phyloP scores from a whole-genome alignment of 2,329 filamentous ascomycete genomes.

The Purpureocillium takamizusanense region DNA sequence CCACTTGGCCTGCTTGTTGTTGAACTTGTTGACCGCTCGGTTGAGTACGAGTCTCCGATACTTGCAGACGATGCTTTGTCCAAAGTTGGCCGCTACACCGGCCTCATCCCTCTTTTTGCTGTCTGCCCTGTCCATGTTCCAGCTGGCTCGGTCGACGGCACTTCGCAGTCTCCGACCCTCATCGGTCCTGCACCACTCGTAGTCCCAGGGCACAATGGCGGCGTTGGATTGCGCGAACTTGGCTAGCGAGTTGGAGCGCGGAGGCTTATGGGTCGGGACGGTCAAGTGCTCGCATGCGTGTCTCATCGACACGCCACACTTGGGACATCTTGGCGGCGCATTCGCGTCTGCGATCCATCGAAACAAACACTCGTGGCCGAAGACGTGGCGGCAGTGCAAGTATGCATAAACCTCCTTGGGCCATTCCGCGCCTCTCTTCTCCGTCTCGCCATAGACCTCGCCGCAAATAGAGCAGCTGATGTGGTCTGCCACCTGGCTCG shows the following conservation, averaged over 20 bases:
- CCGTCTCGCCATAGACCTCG: neutral
- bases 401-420: slow-evolving; percentile 2
- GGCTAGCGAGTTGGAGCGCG: neutral
- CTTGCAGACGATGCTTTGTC: too few species aligned
- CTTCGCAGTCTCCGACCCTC: neutral
- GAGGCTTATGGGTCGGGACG: slow-evolving; percentile 1
- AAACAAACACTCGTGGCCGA: slow-evolving; percentile 14
- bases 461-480: slow-evolving; percentile 5
- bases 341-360: slow-evolving; percentile 1
- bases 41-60: too few species aligned
- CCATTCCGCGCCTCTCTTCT: too few species aligned
- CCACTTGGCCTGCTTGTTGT: too few species aligned
- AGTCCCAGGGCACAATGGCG: slow-evolving; percentile 8
- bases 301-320: slow-evolving; percentile 8
- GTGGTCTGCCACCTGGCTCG: neutral
- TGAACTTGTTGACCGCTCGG: too few species aligned
- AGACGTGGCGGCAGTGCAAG: slow-evolving; percentile 17
- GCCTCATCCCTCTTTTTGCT: neutral
- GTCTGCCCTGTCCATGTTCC: slow-evolving; percentile 2
- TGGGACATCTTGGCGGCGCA: slow-evolving; percentile 5
- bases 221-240: neutral
- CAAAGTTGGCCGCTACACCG: too few species aligned
- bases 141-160: neutral
- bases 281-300: slow-evolving; percentile 11
- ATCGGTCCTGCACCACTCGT: slow-evolving; percentile 9